Evolutionary conservation across 306 rosid species (phyloP), one percentile per base, ranked within the genome.

Genomic region (Geum urbanum): DNA sequence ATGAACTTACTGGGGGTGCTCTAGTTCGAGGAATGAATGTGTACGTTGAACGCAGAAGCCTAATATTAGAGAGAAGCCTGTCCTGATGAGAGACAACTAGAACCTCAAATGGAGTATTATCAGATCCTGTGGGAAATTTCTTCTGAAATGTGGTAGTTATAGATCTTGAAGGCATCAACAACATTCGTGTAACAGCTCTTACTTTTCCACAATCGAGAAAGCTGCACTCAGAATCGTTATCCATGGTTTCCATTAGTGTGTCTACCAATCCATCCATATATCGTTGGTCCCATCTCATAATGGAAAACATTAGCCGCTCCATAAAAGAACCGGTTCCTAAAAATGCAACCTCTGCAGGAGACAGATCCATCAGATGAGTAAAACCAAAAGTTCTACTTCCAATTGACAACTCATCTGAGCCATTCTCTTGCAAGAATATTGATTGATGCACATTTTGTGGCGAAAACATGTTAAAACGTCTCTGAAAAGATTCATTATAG

Each of bases 21-120:
- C 99, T 87, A 77, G 83, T 73, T 69, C 75, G 84, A 22, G 99
- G 96, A 78, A 95, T 95, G 84, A 83, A 87, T 71, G 96, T 71
- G 83, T 91, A 95, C 65, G 95, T 72, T 35, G 99, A 84, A 80
- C 89, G 96, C 71, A 95, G 91, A 77, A 89, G 97, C 83, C 91
- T 88, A 52, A 79, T 80, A 72, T 84, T 89, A 39, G 88, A 87
- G 52, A 84, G 61, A 79, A 95, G 35, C 84, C 97, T 87, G 71
- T 89, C 97, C 70, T 67, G 79, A 66, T 80, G 84, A 49, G 97
- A 82, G 72, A 84, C 87, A 54, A 89, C 83, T 82, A 95, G 81
- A 63, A 86, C 96, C 87, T 91, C 96, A 78, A 83, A 89, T 49
- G 97, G 99, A 72, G 87, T 75, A 76, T 76, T 72, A 56, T 81